Base-by-base conservation (phyloP, 352 stramenopile genomes). In the Thalassiosira oceanica region DNA sequence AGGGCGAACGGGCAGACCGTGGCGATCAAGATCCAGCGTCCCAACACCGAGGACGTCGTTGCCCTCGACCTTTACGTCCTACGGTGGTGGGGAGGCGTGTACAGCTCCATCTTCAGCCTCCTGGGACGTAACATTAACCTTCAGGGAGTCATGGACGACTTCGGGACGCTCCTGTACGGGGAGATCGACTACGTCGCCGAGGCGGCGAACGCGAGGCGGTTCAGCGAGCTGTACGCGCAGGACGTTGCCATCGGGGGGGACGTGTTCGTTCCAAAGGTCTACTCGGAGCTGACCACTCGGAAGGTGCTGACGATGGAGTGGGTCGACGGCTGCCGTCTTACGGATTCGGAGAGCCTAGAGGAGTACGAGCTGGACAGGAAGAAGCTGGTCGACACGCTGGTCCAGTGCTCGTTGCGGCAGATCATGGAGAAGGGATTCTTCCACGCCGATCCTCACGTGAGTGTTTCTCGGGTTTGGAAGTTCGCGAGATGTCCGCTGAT, bases 301-400 rank as follows among this genome's bases (percentile, higher is more conserved):
- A 85, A 91, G 56, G 84, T 94, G 11, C 61, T 95, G 3, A 77
- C 91, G 0, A 93, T 92, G 74, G 79, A 94, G 67, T 94, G 87
- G 87, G 79, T 94, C 48, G 83, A 93, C 43, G 89, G 89, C 7
- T 82, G 66, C 3, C 87, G 89, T 61, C 55, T 91, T 15, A 83
- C 75, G 15, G 48, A 73, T 37, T 54, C 71, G 18, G 29, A 31
- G 15, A 27, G 23, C 28, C 55, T 3, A 18, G 57, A 16, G 18
- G 44, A 27, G 2, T 16, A 21, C 11, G 44, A 36, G 11, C 23
- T 13, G 23, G 29, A 15, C 10, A n/a, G 8, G 8, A 39, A 39
- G 31, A n/a, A 39, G 31, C 8, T 13, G 8, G 31, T 39, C 31
- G 37, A 20, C 37, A 18, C 15, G 7, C 42, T 91, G 41, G 72